phyloP scores from a whole-genome alignment of 768 basidiomycete species.

The Rhodotorula kratochvilovae region DNA sequence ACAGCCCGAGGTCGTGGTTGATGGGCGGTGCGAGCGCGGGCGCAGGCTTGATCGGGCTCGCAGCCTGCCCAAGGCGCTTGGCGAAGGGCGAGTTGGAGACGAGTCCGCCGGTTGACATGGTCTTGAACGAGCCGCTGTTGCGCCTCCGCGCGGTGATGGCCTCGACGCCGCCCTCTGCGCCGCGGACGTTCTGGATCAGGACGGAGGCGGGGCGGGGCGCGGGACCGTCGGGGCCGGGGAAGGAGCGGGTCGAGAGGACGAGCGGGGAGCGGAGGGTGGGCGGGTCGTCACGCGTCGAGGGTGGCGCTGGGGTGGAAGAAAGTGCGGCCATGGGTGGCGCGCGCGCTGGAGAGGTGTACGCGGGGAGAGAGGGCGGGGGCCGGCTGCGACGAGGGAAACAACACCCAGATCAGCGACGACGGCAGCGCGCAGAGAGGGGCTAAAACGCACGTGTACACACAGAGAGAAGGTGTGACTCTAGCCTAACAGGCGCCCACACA shows the following conservation, averaged over 20 bases:
- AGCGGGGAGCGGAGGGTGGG: neutral
- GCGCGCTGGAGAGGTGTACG: neutral
- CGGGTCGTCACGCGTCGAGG: neutral
- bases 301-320: neutral
- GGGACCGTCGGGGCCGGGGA: neutral
- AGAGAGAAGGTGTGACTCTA: no score
- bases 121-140: constrained; percentile 35
- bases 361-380: neutral
- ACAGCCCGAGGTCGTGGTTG: neutral
- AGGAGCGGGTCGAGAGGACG: neutral
- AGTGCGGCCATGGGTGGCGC: neutral
- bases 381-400: no score
- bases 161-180: constrained; percentile 34
- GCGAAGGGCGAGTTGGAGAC: constrained; percentile 34
- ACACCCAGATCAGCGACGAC: no score
- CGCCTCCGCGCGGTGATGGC: constrained; percentile 25
- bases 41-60: neutral
- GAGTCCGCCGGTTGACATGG: constrained; percentile 29
- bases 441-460: no score
- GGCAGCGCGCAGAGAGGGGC: no score
- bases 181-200: constrained; percentile 16
- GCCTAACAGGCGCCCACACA: no score
- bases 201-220: neutral
- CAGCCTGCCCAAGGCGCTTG: neutral
- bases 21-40: no score